Evolutionary conservation across 2,329 filamentous ascomycete species (phyloP).

Genomic region (Epichloe sylvatica): DNA sequence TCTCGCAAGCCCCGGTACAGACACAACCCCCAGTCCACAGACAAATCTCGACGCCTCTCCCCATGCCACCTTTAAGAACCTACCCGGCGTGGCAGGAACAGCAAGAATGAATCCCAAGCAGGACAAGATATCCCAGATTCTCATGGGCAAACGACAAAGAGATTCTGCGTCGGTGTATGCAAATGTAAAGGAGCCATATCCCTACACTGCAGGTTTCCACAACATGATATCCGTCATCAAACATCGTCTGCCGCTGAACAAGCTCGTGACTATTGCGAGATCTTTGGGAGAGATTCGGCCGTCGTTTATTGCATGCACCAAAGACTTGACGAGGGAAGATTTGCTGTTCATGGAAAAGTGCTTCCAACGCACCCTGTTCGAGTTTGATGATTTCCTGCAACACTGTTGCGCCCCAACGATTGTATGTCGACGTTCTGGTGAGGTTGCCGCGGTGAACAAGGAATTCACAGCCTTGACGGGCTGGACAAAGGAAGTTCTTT

Average conservation of each 20-base stretch:
- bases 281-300: conserved; percentile 80
- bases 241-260: conserved; percentile 61
- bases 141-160: conserved; percentile 44
- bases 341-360: conserved; percentile 96
- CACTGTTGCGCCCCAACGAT: conserved; percentile 82
- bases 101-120: conserved; percentile 31
- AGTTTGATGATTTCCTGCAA: conserved; percentile 86
- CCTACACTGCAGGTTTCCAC: conserved; percentile 83
- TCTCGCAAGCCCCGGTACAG: conserved; percentile 50
- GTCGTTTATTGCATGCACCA: conserved; percentile 82
- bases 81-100: conserved; percentile 12
- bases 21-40: conserved; percentile 47
- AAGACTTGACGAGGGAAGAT: conserved; percentile 76
- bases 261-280: conserved; percentile 71
- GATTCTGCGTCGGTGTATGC: conserved; percentile 83
- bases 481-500: conserved; percentile 78
- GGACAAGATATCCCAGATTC: conserved; percentile 30
- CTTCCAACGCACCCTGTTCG: conserved; percentile 81
- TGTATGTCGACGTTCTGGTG: conserved; percentile 80
- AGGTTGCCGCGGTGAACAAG: conserved; percentile 89
- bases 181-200: conserved; percentile 78
- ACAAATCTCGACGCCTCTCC: conserved; percentile 43
- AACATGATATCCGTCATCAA: conserved; percentile 69
- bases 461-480: conserved; percentile 93
- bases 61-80: conserved; percentile 16